Evolutionary conservation across 108 stramenopile species (phyloP), one percentile per base, ranked within the genome.

Genomic region (Cyclotella distinguenda): DNA sequence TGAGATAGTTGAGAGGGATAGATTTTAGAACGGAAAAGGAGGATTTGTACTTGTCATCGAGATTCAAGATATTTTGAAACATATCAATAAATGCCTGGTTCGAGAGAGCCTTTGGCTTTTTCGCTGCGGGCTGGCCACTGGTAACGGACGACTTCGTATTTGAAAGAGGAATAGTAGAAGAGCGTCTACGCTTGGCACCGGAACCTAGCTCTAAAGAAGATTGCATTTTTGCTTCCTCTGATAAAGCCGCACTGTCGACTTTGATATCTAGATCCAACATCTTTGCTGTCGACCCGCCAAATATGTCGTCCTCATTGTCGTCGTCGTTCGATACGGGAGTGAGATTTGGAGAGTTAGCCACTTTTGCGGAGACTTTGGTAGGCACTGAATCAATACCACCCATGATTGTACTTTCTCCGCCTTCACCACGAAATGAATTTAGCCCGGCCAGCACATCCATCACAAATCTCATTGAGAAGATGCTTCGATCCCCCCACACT

Each of bases 401-500:
- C 21, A 47, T 38, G 31, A 10, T 26, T 25, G 26, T n/a, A 28
- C 22, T 0, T 7, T 34, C 15, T 3, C 43, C 40, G 3, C n/a
- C 57, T 33, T 69, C 83, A 27, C 63, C 61, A 7, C 88, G 83
- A 77, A 66, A 90, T 10, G 55, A 45, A 25, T 90, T 87, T 62
- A 93, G 66, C 28, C 87, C 92, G 38, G 64, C 43, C 23, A 93
- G 53, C 25, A 93, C 50, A 52, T 93, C 88, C 78, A 64, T 74
- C 13, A 93, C 84, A 73, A 78, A 93, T 36, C 92, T 84, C 55
- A 83, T 52, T 22, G 73, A 77, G 65, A 86, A 93, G 16, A 93
- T 83, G 18, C 72, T 73, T 42, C 92, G 80, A 69, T 93, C 92
- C 23, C 86, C 92, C 89, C 88, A 90, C 55, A 93, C 86, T 60